Conservation (phyloP, 352 stramenopile genomes). For the Blastocystis sp. region DNA sequence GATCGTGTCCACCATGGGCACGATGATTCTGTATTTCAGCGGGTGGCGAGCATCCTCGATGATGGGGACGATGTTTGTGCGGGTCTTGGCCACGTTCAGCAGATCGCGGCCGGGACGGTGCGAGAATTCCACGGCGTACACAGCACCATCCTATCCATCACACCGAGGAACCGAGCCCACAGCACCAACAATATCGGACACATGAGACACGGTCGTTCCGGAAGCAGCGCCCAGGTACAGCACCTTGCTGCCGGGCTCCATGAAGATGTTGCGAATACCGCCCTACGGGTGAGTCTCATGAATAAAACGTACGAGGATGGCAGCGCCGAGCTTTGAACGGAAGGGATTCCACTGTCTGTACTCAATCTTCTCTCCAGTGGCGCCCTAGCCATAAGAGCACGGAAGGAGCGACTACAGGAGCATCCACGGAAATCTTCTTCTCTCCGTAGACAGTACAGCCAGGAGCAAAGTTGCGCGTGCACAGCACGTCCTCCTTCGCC, state of each 20-base stretch:
- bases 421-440: slow-evolving; percentile 96
- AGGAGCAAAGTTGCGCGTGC: slow-evolving; percentile 95
- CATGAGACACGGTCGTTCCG: slow-evolving; percentile 95
- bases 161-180: slow-evolving; percentile 1
- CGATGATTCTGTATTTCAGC: slow-evolving; percentile 96
- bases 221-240: slow-evolving; percentile 97
- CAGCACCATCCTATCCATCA: slow-evolving; percentile 78
- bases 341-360: slow-evolving; percentile 99
- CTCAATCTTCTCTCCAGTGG: slow-evolving; percentile 92
- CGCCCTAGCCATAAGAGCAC: slow-evolving; percentile 72
- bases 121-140: slow-evolving; percentile 99
- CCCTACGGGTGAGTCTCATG: slow-evolving; percentile 73
- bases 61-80: slow-evolving; percentile 98
- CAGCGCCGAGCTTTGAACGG: slow-evolving; percentile 95
- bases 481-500: slow-evolving; percentile 95
- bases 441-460: slow-evolving; percentile 97
- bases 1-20: slow-evolving; percentile 96
- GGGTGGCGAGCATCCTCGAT: slow-evolving; percentile 96
- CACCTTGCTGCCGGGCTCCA: slow-evolving; percentile 91
- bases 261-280: slow-evolving; percentile 97
- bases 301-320: slow-evolving; percentile 80
- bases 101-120: slow-evolving; percentile 94
- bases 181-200: slow-evolving; percentile 96
- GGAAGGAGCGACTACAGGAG: neutral
- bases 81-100: slow-evolving; percentile 96